Percentiles rank a stretch among this genome's conserved stretches.
These are phyloP conservation scores for Biancaea sappan DNA, from an alignment of 306 rosid species.

Conservation along the genomic window DNA sequence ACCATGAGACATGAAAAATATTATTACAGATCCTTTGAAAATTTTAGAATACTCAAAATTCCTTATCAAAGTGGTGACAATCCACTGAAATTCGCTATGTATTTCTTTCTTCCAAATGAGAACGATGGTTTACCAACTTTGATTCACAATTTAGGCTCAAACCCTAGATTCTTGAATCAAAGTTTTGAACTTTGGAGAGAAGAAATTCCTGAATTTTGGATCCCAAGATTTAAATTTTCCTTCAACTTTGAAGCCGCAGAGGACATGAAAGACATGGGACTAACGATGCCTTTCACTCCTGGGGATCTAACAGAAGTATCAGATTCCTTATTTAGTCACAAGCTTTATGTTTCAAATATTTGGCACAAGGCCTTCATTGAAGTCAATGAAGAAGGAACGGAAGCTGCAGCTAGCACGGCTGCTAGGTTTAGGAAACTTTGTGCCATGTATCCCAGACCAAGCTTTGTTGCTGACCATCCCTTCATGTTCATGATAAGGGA, in stretches of 20 bases:
- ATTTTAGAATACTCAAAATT: constrained; percentile 17
- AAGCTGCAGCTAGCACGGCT: constrained; percentile 13
- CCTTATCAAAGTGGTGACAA: constrained; percentile 3
- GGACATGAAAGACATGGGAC: constrained; percentile 21
- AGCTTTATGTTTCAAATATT: not conserved
- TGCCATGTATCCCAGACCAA: not conserved
- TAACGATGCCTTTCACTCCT: constrained; percentile 8
- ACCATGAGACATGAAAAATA: not conserved
- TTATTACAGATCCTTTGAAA: not conserved
- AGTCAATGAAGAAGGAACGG: constrained; percentile 34
- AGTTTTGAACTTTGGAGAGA: not conserved
- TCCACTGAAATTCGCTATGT: constrained; percentile 10
- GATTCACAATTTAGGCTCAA: not conserved
- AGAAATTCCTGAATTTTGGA: not conserved
- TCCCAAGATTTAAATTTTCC: constrained; percentile 40
- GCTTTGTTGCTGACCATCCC: constrained; percentile 31
- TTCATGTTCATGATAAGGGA: constrained; percentile 29
- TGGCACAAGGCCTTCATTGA: constrained; percentile 20
- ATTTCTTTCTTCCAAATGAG: constrained; percentile 37
- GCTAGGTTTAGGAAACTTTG: accelerated
- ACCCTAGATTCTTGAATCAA: constrained; percentile 7
- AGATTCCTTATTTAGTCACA: not conserved
- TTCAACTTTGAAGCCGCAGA: not conserved
- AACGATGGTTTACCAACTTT: constrained; percentile 34
- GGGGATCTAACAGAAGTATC: constrained; percentile 36